Evolutionary conservation across 768 basidiomycete genomes (phyloP).

Genomic region (Lactifluus rugatus): DNA sequence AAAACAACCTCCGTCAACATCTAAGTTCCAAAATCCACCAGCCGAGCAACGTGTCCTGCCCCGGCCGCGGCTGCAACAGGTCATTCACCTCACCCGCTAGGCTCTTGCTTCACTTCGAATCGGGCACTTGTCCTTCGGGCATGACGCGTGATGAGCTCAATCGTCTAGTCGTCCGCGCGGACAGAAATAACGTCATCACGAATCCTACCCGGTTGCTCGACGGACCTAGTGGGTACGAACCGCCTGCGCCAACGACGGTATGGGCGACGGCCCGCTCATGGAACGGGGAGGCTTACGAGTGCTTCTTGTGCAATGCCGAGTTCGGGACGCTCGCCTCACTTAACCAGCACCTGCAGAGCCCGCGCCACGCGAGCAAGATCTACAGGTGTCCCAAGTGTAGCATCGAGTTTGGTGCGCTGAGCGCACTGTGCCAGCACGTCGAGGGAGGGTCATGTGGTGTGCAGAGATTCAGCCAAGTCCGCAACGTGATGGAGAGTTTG

Average conservation of each 20-base stretch:
- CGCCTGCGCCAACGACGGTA: not conserved
- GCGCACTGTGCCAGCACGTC: not conserved
- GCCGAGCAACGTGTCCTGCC: conserved; percentile 30
- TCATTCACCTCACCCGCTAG: conserved; percentile 37
- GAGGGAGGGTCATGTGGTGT: conserved; percentile 1
- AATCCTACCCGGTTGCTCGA: not conserved
- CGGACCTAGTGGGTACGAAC: not conserved
- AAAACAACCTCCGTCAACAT: conserved; percentile 37
- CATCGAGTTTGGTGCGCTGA: not conserved
- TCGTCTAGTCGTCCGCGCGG: conserved; percentile 1
- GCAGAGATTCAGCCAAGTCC: conserved; percentile 6
- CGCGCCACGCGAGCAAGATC: conserved; percentile 23
- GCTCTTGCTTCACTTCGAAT: conserved; percentile 48
- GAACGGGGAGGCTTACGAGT: conserved; percentile 43
- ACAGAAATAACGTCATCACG: conserved; percentile 5
- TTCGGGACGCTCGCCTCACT: conserved; percentile 36
- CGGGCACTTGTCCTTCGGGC: conserved; percentile 46
- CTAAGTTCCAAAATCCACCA: conserved; percentile 44
- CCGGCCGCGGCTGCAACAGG: conserved; percentile 34
- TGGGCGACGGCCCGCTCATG: conserved; percentile 33
- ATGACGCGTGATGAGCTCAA: conserved; percentile 28
- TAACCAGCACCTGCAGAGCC: conserved; percentile 57
- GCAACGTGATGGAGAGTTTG: conserved; percentile 1
- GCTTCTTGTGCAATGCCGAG: conserved; percentile 42
- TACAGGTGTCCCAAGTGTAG: conserved; percentile 4